Base-by-base conservation (phyloP, 2,329 filamentous ascomycete genomes). In the Apiospora koreana region DNA sequence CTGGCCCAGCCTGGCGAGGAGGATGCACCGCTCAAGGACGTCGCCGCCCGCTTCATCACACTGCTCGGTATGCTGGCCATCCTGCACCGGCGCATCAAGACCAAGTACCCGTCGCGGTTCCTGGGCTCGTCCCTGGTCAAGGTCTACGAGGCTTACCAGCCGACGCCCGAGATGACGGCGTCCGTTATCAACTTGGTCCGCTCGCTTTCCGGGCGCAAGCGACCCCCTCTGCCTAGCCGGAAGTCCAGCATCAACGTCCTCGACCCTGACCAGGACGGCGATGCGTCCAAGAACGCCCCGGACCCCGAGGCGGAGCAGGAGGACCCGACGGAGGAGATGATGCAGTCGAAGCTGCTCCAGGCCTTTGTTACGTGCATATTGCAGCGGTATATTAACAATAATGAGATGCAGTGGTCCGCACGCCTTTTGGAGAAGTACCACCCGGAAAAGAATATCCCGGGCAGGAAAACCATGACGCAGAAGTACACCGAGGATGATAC, bases 291-390 rank as follows among this genome's bases (percentile, higher is more conserved):
- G 80, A 88, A 86, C 66, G 89, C 87, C 8, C 89, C 88, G 2
- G 90, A 91, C 75, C 89, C 89, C 0, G 89, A 91, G 79, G 88
- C 87, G 2, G 83, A 87, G 81, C 81, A 84, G 78, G 77, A 82
- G 46, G 84, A 86, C 64, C 85, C 85, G 7, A 84, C 85, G 45
- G 92, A 95, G 78, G 83, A 82, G 2, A 86, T 85, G 10, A 83
- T 94, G 72, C 88, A 92, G 76, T 84, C 84, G 45, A 89, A 87
- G 70, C 83, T 95, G 21, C 81, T 95, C 31, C 91, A 94, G 76
- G 90, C 91, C 1, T 95, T 96, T 79, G 85, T 94, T n/a, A 94
- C 92, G 0, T 92, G 93, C 77, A 82, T 95, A 23, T 81, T 95
- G 14, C 93, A 95, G 77, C 88, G 91, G 64, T 95, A 94, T 74